Conservation (phyloP, 495 filamentous ascomycete genomes). For the Penicillium ucsense region DNA sequence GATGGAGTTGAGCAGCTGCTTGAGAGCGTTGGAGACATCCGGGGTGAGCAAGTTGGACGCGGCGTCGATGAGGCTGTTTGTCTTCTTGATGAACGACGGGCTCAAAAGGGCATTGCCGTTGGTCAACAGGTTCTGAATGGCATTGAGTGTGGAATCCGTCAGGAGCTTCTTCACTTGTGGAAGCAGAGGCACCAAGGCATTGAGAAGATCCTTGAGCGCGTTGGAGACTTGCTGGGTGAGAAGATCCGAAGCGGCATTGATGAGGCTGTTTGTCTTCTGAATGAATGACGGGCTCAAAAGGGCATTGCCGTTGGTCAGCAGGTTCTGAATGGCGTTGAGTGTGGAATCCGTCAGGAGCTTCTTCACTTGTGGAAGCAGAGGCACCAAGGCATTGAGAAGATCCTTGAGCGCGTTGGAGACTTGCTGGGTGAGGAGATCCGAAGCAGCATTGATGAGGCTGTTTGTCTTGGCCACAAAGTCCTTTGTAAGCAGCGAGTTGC, state of each 20-base stretch:
- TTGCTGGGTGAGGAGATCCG: constrained; percentile 17
- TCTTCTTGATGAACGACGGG: constrained; percentile 19
- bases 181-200: constrained; percentile 17
- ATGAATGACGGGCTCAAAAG: constrained; percentile 25
- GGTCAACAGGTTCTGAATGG: constrained; percentile 23
- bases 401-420: constrained; percentile 4
- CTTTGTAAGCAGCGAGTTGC: constrained; percentile 25
- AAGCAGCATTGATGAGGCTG: constrained; percentile 16
- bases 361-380: constrained; percentile 17
- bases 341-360: constrained; percentile 19
- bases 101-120: constrained; percentile 26
- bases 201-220: constrained; percentile 10
- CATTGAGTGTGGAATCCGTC: constrained; percentile 16
- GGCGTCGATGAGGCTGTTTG: constrained; percentile 10
- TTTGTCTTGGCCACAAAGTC: constrained; percentile 20
- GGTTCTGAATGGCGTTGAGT: constrained; percentile 22
- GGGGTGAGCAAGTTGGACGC: constrained; percentile 26
- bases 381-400: constrained; percentile 14
- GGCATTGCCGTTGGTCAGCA: constrained; percentile 22
- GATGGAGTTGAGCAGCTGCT: constrained; percentile 14
- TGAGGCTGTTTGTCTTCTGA: constrained; percentile 12
- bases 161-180: constrained; percentile 19
- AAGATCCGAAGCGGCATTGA: constrained; percentile 24
- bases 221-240: constrained; percentile 7
- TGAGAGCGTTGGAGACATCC: constrained; percentile 2